A percentile compares a stretch with the other conserved stretches of the same genome.
phyloP scores from a whole-genome alignment of 1,284 basidiomycete species.

The Leccinum angustisporum region DNA sequence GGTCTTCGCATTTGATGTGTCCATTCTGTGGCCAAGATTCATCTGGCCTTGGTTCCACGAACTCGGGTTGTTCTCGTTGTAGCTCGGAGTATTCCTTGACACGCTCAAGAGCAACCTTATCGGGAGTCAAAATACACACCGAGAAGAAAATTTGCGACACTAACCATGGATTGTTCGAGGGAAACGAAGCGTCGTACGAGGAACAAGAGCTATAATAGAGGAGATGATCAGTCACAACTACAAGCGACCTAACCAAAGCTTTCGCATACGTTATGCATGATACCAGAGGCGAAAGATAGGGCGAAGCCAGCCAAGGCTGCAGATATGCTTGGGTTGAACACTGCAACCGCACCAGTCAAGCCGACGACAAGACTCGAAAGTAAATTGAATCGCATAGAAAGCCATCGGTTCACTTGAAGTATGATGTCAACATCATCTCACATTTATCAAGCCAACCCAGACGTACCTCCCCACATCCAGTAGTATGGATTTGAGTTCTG shows the following conservation, averaged over 20 bases:
- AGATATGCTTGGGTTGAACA: conserved; percentile 68
- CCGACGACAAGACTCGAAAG: conserved; percentile 75
- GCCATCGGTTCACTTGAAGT: conserved; percentile 71
- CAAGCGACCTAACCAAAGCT: background rate
- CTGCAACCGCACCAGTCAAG: conserved; percentile 65
- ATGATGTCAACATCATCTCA: conserved; percentile 1
- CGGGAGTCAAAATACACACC: conserved; percentile 9
- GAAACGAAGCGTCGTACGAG: conserved; percentile 74
- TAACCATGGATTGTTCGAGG: conserved; percentile 88
- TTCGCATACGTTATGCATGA: conserved; percentile 68
- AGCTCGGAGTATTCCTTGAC: conserved; percentile 90
- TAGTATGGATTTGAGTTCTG: conserved; percentile 79
- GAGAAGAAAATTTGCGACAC: conserved; percentile 12
- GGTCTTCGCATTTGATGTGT: conserved; percentile 73
- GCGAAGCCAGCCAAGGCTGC: conserved; percentile 85
- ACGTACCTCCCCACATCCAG: conserved; percentile 80
- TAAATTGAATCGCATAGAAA: conserved; percentile 81
- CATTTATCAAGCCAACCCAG: background rate
- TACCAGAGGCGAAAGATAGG: conserved; percentile 76
- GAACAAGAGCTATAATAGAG: conserved; percentile 46
- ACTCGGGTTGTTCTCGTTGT: conserved; percentile 74
- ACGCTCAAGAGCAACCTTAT: conserved; percentile 84
- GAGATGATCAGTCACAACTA: conserved; percentile 28
- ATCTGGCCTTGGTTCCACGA: conserved; percentile 82
- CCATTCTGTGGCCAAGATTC: conserved; percentile 81